Base-by-base conservation (phyloP, 2,329 filamentous ascomycete species). In the Fusarium sororula region DNA sequence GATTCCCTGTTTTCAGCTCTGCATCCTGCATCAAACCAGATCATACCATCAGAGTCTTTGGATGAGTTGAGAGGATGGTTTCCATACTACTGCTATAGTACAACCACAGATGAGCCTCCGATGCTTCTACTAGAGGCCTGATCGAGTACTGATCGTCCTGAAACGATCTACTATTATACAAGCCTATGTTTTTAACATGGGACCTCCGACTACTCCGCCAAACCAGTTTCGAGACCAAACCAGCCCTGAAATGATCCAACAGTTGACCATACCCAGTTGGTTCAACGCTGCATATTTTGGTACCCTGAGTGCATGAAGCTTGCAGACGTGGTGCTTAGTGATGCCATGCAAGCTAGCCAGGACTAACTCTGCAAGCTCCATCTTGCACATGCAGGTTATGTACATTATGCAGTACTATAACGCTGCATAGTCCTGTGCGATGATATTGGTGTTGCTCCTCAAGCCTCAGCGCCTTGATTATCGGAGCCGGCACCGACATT, bases 241-340 rank as follows among this genome's bases (percentile, higher is more conserved):
- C 35, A 68, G 53, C 50, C 71, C 59, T 63, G 72, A 37, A 39
- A 39, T 56, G 58, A 56, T 73, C 39, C 41, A 67, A 67, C 60
- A 65, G 51, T 45, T 28, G 59, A 63, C 66, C 45, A 66, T 73
- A 53, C 63, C 63, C 47, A 48, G 53, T 75, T 76, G 48, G 72
- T 71, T 45, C n/a, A 68, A 69, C 39, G 38, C 66, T 73, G 68
- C 75, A 77, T 70, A 64, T 72, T 74, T 62, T 64, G 62, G 51
- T 54, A 61, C 58, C 51, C 26, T 58, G 51, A 66, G 59, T 54
- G 45, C 68, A 66, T 56, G 59, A 48, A 51, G 45, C 47, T 58
- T 58, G 66, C 60, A 66, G 41, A 41, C 53, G 28, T 59, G 58
- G 55, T 58, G 39, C 51, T 53, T 51, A 63, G 60, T 65, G 65